Evolutionary conservation across 352 stramenopile species (phyloP), one percentile per base, ranked within the genome.

Genomic region (Phytophthora tentaculata): DNA sequence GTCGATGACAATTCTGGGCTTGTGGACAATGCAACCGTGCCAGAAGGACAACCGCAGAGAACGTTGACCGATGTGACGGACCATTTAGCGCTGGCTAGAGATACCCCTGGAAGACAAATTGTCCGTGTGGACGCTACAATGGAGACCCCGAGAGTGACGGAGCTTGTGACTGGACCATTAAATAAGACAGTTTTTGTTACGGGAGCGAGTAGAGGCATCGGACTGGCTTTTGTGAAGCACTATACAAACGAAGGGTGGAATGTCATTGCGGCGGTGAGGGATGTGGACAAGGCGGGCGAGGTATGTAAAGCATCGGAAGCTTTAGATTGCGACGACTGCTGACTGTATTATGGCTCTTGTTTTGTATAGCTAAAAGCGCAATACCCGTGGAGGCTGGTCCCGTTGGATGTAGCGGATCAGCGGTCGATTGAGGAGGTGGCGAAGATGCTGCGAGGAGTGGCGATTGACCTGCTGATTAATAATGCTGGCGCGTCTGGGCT

Each of bases 381-480:
- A 9, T n/a, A 9, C 2, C 54, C 57, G 16, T 71, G 43, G 49
- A 81, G 65, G 39, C 13, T 76, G 19, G 16, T 81, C 20, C 55
- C 49, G 19, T 50, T 81, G 44, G 74, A 81, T 47, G 62, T 66
- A 14, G 51, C 57, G 13, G 48, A 71, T 9, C 26, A 81, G 17
- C 32, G 53, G 28, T 88, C 80, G 5, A 84, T 90, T 39, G 19
- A 68, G 14, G 54, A 54, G 13, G 73, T 69, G 13, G 79, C 75
- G 20, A 64, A 59, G 45, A 48, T 59, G 49, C 65, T 90, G 9
- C 32, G 76, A 19, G 72, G 69, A 37, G 76, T 78, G 19, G 49
- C 70, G 4, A 76, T 92, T 53, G 79, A 90, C 47, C 32, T 91
- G 44, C 41, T 90, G 8, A 73, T 90, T 47, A 90, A 92, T 56